Percentiles rank a stretch among this genome's conserved stretches.
phyloP scores from a whole-genome alignment of 148 eudicot genomes.

The Spergularia marina region DNA sequence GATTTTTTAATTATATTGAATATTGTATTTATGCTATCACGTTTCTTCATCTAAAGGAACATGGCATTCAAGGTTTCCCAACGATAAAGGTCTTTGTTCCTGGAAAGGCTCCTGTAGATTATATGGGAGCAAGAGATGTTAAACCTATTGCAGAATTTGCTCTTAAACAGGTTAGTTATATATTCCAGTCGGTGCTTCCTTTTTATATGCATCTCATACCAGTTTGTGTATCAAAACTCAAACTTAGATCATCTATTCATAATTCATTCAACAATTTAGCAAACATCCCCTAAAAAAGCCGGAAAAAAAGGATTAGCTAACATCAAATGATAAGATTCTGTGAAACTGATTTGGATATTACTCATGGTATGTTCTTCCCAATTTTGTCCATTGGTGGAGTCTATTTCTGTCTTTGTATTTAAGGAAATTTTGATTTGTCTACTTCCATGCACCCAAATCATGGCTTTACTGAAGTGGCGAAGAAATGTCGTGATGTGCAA shows the following conservation, averaged over 20 bases:
- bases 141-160: slow-evolving; percentile 85
- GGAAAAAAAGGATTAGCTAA: neutral
- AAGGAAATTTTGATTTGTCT: too few species aligned
- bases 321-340: neutral
- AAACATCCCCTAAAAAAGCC: too few species aligned
- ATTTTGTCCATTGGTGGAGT: too few species aligned
- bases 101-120: slow-evolving; percentile 85
- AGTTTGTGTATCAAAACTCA: neutral
- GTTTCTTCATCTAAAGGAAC: slow-evolving; percentile 52
- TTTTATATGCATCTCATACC: neutral
- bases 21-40: slow-evolving; percentile 15
- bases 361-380: too few species aligned
- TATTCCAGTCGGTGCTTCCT: neutral
- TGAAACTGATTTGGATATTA: too few species aligned
- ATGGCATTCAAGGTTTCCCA: slow-evolving; percentile 90
- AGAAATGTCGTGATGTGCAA: neutral
- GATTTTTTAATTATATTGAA: neutral
- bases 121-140: slow-evolving; percentile 84
- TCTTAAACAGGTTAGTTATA: slow-evolving; percentile 56
- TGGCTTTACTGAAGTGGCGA: too few species aligned
- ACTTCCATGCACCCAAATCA: too few species aligned
- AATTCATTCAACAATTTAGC: neutral
- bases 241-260: neutral
- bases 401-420: too few species aligned
- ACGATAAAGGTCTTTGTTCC: slow-evolving; percentile 91